Conservation (phyloP, 2,329 filamentous ascomycete species). For the Pezicula neosporulosa region DNA sequence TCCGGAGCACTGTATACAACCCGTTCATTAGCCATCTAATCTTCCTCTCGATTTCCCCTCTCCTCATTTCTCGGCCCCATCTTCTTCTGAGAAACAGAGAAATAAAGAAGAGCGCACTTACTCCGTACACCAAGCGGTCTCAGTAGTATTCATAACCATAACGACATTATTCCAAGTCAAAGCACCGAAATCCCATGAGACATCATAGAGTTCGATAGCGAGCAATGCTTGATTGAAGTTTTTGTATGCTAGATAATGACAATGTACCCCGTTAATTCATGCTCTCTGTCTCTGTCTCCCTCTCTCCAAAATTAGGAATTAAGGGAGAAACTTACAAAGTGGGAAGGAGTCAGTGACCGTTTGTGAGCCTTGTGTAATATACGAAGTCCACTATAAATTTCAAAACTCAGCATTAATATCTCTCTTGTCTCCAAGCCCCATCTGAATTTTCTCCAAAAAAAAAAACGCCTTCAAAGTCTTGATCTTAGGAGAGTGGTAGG, state of each 20-base stretch:
- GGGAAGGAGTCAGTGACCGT: slow-evolving; percentile 31
- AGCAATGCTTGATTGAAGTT: slow-evolving; percentile 38
- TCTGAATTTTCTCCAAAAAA: no score
- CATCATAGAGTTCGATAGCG: slow-evolving; percentile 35
- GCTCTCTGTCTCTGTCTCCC: no score
- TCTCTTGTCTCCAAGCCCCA: no score
- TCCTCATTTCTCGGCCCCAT: background rate
- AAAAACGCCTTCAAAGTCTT: no score
- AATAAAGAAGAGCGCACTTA: slow-evolving; percentile 7
- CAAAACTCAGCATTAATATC: no score
- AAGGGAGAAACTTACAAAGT: slow-evolving; percentile 11
- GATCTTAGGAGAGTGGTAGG: no score
- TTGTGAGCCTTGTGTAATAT: slow-evolving; percentile 26
- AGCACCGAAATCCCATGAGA: slow-evolving; percentile 36
- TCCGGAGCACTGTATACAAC: slow-evolving; percentile 30
- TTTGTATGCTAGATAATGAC: slow-evolving; percentile 21
- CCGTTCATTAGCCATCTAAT: background rate
- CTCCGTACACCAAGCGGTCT: slow-evolving; percentile 18
- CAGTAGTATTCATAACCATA: slow-evolving; percentile 17
- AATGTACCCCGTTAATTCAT: background rate
- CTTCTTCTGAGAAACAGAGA: background rate
- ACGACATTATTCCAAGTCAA: slow-evolving; percentile 26
- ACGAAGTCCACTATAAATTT: slow-evolving; percentile 28
- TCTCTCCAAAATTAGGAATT: background rate
- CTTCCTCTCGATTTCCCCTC: background rate